Evolutionary conservation across 176 grass and related monocot species (phyloP).

Genomic region (Hsuehochloa calcarea): DNA sequence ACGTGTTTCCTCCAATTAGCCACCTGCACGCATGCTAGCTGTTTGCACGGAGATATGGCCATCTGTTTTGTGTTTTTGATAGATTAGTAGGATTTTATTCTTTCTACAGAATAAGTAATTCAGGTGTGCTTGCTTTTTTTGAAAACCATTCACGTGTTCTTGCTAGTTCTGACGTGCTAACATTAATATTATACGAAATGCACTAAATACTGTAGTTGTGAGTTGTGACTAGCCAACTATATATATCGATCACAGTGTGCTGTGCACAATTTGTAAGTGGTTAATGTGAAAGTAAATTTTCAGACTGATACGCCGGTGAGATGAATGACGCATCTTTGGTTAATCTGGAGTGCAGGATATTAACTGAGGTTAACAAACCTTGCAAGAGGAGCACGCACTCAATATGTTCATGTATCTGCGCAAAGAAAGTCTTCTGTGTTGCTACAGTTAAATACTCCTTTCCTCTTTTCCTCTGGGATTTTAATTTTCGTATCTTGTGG

Average conservation of each 20-base stretch:
- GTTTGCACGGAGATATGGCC: neutral
- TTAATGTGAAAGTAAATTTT: neutral
- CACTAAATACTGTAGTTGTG: neutral
- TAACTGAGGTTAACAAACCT: no score
- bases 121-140: no score
- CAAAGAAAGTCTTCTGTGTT: no score
- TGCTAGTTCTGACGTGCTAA: neutral
- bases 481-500: no score
- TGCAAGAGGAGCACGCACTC: no score
- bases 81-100: neutral
- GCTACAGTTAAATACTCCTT: no score
- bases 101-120: no score
- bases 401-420: no score
- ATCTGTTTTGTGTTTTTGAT: neutral
- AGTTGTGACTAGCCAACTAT: neutral
- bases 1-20: neutral
- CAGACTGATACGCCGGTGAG: neutral
- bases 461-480: no score
- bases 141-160: neutral
- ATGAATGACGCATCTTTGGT: neutral
- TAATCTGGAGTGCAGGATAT: no score
- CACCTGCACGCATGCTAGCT: neutral
- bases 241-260: neutral
- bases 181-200: neutral
- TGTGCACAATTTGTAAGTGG: neutral